Evolutionary conservation across 2,329 filamentous ascomycete species (phyloP), one percentile per base, ranked within the genome.

Genomic region (Akanthomyces muscarius): DNA sequence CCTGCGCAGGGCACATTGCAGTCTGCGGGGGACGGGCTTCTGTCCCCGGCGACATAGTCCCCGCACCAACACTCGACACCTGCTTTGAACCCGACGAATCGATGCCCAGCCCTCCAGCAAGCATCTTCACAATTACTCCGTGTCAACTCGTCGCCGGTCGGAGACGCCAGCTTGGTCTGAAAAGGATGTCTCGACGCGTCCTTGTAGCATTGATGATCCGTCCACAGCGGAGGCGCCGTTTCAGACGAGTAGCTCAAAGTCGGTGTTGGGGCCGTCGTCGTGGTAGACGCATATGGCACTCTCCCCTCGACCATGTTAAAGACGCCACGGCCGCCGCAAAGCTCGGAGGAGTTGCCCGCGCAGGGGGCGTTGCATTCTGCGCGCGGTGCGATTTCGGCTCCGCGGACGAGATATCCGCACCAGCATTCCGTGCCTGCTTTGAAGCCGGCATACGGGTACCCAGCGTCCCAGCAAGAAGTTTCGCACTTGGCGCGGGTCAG

Each of bases 11-110:
- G 58, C 14, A 16, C 13, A n/a, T 18, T 5, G 25, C 58, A 61
- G 41, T 61, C 58, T 1, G 58, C 18, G 8, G 18, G 25, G 2
- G 38, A 41, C 3, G 50, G 41, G 14, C 48, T 54, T 3, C 3
- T 6, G 0, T 5, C 14, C 11, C 58, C 58, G 2, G 54, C 5
- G 0, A 61, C 50, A 33, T 54, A 61, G 2, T 54, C 16, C 1
- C 58, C 58, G 38, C 58, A 61, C 58, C 58, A 61, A 38, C 58
- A 61, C n/a, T 61, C 50, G 13, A 38, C 45, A n/a, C 58, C 50
- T 4, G 58, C 48, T 25, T 61, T 61, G n/a, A 45, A 53, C 13
- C 58, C 58, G 50, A 47, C 58, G 23, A 18, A 61, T n/a, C 36
- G 11, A 25, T 61, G 54, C n/a, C 58, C 58, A 4, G 10, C 58